These are phyloP conservation scores for Yamadazyma sp. DNA, from an alignment of 1,139 yeast genomes.

Conservation along the genomic window DNA sequence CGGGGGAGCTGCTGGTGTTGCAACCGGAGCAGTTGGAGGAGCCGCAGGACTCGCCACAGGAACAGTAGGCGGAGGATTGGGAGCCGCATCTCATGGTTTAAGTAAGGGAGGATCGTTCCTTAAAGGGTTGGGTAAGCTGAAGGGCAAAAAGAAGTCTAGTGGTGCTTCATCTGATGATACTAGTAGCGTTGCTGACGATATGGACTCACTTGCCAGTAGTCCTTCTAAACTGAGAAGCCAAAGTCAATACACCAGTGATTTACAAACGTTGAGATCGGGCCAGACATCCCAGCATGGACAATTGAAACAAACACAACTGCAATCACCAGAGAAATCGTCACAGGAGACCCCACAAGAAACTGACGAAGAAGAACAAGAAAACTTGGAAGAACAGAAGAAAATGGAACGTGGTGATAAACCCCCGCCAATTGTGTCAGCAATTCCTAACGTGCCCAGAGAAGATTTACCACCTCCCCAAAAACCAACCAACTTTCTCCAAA, in stretches of 20 bases:
- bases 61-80: conserved; percentile 25
- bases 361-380: background rate
- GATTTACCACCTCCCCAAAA: conserved; percentile 42
- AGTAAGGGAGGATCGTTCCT: conserved; percentile 44
- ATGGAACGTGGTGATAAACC: conserved; percentile 8
- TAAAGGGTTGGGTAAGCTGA: conserved; percentile 32
- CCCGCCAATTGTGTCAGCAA: conserved; percentile 19
- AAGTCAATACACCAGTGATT: conserved; percentile 21
- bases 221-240: conserved; percentile 11
- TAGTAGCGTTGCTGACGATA: conserved; percentile 6
- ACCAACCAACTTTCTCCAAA: conserved; percentile 12
- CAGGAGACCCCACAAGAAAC: conserved; percentile 7
- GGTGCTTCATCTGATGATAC: conserved; percentile 6
- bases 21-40: conserved; percentile 31
- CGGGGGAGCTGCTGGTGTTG: conserved; percentile 41
- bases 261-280: conserved; percentile 26
- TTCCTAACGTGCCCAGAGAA: conserved; percentile 38
- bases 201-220: conserved; percentile 1
- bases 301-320: conserved; percentile 1
- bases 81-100: conserved; percentile 43
- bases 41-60: conserved; percentile 31
- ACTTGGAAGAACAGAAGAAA: conserved; percentile 2
- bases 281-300: conserved; percentile 1
- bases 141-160: conserved; percentile 20
- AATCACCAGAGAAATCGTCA: background rate